These are phyloP conservation scores for Salix brachista DNA, from an alignment of 345 rosid genomes.

Conservation along the genomic window DNA sequence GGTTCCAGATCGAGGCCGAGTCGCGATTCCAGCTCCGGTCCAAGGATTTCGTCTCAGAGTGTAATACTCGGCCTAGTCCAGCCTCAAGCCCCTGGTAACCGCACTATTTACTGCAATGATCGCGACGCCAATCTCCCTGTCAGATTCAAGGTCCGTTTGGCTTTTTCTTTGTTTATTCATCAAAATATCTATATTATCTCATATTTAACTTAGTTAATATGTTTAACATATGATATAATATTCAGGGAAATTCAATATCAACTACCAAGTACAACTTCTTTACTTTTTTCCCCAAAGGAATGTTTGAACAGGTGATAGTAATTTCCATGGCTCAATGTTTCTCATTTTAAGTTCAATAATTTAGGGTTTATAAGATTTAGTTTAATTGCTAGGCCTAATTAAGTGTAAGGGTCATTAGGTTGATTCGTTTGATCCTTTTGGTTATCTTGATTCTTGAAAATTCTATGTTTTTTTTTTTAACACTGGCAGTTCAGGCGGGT, in stretches of 20 bases:
- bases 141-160: conserved; percentile 61
- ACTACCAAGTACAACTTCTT: conserved; percentile 96
- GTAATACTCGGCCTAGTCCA: conserved; percentile 88
- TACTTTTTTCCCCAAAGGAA: conserved; percentile 91
- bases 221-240: neutral
- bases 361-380: neutral
- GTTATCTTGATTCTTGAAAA: conserved; percentile 27
- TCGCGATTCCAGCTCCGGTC: conserved; percentile 39
- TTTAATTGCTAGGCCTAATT: neutral
- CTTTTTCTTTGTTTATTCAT: neutral
- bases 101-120: conserved; percentile 90
- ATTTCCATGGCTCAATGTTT: neutral
- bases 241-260: conserved; percentile 86
- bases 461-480: conserved; percentile 21
- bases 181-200: neutral
- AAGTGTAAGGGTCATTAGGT: neutral
- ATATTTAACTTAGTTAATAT: neutral
- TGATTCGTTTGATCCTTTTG: neutral
- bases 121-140: conserved; percentile 82
- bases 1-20: conserved; percentile 43
- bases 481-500: conserved; percentile 98
- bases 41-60: conserved; percentile 49
- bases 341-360: neutral
- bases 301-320: conserved; percentile 90
- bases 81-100: conserved; percentile 93